phyloP scores from a whole-genome alignment of 2,329 filamentous ascomycete species.

The Lasiodiplodia theobromae region DNA sequence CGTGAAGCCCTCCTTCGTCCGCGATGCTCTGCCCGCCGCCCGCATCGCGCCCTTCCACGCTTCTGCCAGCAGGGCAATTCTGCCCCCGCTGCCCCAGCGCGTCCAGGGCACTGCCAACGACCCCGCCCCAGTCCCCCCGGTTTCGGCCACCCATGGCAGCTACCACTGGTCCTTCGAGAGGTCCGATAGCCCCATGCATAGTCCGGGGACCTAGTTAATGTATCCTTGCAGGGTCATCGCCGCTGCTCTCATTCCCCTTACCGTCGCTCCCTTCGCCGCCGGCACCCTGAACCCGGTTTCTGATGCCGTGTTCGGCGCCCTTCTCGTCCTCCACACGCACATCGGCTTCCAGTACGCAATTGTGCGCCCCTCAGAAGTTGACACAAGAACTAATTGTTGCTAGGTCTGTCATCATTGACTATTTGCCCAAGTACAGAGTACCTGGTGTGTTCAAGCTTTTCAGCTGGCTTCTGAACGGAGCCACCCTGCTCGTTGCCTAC shows the following conservation, averaged over 20 bases:
- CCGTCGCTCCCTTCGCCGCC: constrained; percentile 88
- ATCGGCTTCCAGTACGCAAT: constrained; percentile 82
- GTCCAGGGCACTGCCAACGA: constrained; percentile 87
- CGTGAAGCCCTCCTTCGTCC: constrained; percentile 50
- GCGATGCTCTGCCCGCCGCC: constrained; percentile 50
- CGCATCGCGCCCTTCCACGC: constrained; percentile 85
- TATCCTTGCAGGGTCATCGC: constrained; percentile 69
- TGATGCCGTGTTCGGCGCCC: constrained; percentile 84
- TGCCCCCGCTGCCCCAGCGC: constrained; percentile 87
- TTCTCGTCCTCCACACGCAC: constrained; percentile 90
- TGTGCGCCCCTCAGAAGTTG: not conserved
- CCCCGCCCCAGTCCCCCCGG: constrained; percentile 74
- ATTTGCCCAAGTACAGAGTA: constrained; percentile 76
- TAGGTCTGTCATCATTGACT: constrained; percentile 82
- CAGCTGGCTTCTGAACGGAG: constrained; percentile 79
- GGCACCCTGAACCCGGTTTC: constrained; percentile 88
- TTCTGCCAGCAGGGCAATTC: constrained; percentile 74
- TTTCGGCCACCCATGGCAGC: constrained; percentile 82
- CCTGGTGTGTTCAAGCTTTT: constrained; percentile 71
- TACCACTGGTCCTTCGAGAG: constrained; percentile 99
- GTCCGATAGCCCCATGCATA: constrained; percentile 46
- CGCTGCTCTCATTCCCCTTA: constrained; percentile 82
- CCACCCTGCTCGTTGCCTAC: constrained; percentile 81
- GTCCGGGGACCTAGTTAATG: constrained; percentile 6
- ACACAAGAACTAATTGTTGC: not conserved